Base-by-base conservation (phyloP, 169 alveolate genomes). In the Plasmodium blacklocki region DNA sequence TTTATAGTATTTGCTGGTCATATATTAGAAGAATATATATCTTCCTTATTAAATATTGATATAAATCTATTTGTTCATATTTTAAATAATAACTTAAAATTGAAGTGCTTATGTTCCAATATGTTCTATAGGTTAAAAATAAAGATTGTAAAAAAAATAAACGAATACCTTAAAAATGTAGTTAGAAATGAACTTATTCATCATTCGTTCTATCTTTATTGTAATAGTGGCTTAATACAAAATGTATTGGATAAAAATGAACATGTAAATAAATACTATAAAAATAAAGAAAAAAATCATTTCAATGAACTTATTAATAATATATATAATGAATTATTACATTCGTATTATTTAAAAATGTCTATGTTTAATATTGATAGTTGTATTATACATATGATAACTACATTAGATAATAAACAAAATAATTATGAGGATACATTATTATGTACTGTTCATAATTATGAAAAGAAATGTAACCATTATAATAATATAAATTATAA, bases 1-100 rank as follows among this genome's bases (percentile, higher is more conserved):
- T 83, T 83, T 67, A 68, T 83, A 8, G 91, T 83, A 19, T 83
- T 83, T 47, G 91, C 73, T 32, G 91, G 91, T 14, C 91, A 83
- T 68, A 83, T 83, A 18, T 15, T 83, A 50, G 91, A 83, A 50
- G 91, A 83, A 58, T 83, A 83, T 49, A 83, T 83, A 54, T 58
- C 91, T n/a, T 83, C 43, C 52, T 58, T 83, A 68, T 54, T 83
- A 56, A 63, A 47, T 83, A 49, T 83, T 5, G 83, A 83, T 83
- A 68, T 83, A 68, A 32, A 50, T 21, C 12, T 14, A 45, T 43
- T 83, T 60, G 19, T 68, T 7, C 58, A 67, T 21, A 39, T 83
- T 56, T 83, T 83, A 63, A 83, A 43, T 58, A 56, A 68, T 68
- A 58, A 47, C 9, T 56, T 83, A 68, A 83, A 60, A 50, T 60